These are phyloP conservation scores for Diaporthe batatas DNA, from an alignment of 2,329 filamentous ascomycete genomes.

Conservation along the genomic window DNA sequence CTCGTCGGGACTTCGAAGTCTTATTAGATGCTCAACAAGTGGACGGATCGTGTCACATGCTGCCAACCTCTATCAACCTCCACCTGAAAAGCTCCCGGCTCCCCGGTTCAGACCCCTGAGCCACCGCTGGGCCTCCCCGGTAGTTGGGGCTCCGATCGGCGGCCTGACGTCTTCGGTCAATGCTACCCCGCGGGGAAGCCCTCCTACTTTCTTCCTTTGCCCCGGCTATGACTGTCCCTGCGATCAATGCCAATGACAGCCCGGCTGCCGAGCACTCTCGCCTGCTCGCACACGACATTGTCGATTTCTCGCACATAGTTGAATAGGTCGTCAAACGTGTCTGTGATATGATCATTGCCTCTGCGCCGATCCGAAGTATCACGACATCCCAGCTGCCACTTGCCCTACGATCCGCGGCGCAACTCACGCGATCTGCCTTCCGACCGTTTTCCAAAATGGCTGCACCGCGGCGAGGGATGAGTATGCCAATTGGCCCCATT, in stretches of 20 bases:
- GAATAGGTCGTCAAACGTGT: no score
- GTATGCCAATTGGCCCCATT: conserved; percentile 7
- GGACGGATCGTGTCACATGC: neutral
- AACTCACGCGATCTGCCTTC: neutral
- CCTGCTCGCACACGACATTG: neutral
- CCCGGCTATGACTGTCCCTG: neutral
- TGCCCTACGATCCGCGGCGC: neutral
- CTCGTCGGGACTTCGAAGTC: neutral
- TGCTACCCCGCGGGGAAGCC: conserved; percentile 32
- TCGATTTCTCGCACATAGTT: no score
- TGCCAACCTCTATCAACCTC: neutral
- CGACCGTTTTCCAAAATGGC: conserved; percentile 37
- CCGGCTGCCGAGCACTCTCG: neutral
- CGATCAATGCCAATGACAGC: neutral
- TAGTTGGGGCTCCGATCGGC: conserved; percentile 32
- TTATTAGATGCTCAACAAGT: neutral
- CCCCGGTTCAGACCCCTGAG: conserved; percentile 11
- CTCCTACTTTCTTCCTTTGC: neutral
- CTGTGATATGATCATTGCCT: conserved; percentile 7
- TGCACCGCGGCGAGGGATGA: conserved; percentile 34
- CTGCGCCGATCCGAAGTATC: neutral
- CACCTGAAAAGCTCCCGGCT: neutral
- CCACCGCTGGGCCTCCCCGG: conserved; percentile 5
- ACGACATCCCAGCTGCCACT: neutral
- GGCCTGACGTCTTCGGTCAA: conserved; percentile 21